phyloP scores from a whole-genome alignment of 169 alveolate species.

The Plasmodium vivax region DNA sequence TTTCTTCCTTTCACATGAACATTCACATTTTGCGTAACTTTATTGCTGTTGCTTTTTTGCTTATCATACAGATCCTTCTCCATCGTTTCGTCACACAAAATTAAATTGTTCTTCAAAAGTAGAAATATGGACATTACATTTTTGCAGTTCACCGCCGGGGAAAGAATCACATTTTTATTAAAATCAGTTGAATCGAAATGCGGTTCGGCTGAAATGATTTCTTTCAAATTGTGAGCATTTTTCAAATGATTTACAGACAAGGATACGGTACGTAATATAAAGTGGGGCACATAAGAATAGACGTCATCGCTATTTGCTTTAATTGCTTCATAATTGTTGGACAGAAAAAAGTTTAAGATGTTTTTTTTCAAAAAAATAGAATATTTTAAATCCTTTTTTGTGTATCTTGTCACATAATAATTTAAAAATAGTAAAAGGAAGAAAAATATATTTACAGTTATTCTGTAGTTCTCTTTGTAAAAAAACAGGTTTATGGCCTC shows the following conservation, averaged over 20 bases:
- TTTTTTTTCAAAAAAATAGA: conserved; percentile 39
- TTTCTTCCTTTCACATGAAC: conserved; percentile 9
- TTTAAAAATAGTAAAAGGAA: conserved; percentile 60
- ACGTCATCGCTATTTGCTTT: conserved; percentile 37
- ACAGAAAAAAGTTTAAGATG: conserved; percentile 39
- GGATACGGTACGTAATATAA: conserved; percentile 47
- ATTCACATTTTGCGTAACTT: neutral
- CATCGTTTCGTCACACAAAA: conserved; percentile 17
- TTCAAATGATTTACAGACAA: conserved; percentile 59
- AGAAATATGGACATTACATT: conserved; percentile 53
- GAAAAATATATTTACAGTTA: conserved; percentile 53
- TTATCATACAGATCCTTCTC: conserved; percentile 60
- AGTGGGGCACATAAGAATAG: conserved; percentile 58
- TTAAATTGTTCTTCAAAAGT: conserved; percentile 46
- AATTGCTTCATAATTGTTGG: conserved; percentile 47
- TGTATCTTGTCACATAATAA: conserved; percentile 63
- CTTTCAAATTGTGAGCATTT: conserved; percentile 28
- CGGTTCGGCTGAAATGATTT: neutral
- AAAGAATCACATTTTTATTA: conserved; percentile 3
- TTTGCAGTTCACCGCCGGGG: conserved; percentile 34
- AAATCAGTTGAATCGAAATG: conserved; percentile 16
- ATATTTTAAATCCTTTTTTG: conserved; percentile 44
- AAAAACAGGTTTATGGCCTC: conserved; percentile 60
- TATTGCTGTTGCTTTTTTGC: conserved; percentile 6
- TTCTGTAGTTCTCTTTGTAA: conserved; percentile 48